Evolutionary conservation across 2,329 filamentous ascomycete genomes (phyloP).

Genomic region (Xylaria sp.): DNA sequence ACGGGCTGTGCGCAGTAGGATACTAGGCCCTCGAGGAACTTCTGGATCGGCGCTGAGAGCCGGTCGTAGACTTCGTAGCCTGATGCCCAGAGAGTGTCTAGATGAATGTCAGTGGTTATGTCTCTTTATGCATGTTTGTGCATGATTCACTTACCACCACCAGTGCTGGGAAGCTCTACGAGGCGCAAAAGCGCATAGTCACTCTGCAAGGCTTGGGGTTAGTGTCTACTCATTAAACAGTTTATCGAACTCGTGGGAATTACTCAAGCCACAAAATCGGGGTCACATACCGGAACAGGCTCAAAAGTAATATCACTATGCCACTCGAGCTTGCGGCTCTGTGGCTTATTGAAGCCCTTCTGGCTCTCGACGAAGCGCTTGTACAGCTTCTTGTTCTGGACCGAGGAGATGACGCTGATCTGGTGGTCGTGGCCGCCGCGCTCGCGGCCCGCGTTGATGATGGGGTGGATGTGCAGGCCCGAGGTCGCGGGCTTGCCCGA

Average conservation of each 20-base stretch:
- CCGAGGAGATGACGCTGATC: slow-evolving; percentile 72
- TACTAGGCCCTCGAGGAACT: slow-evolving; percentile 58
- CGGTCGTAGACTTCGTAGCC: slow-evolving; percentile 61
- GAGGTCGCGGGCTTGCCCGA: slow-evolving; percentile 66
- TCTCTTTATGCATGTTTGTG: background rate
- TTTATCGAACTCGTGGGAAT: too few species aligned
- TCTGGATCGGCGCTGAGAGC: slow-evolving; percentile 58
- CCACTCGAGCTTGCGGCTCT: slow-evolving; percentile 59
- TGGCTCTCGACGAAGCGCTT: slow-evolving; percentile 12
- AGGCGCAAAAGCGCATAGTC: slow-evolving; percentile 65
- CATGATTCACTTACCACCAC: slow-evolving; percentile 50
- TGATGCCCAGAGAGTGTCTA: slow-evolving; percentile 57
- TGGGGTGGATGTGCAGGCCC: slow-evolving; percentile 68
- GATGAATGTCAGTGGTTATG: background rate
- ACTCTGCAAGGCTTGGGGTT: background rate
- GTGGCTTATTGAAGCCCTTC: slow-evolving; percentile 51
- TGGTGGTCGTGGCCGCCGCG: slow-evolving; percentile 66
- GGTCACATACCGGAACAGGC: slow-evolving; percentile 55
- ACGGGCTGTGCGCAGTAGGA: slow-evolving; percentile 56
- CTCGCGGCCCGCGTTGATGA: slow-evolving; percentile 63
- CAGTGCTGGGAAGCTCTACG: slow-evolving; percentile 57
- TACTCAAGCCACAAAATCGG: too few species aligned
- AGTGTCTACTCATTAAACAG: too few species aligned
- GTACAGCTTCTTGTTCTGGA: slow-evolving; percentile 63
- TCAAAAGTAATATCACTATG: slow-evolving; percentile 68